Evolutionary conservation across 148 eudicot species (phyloP), one percentile per base, ranked within the genome.

Genomic region (Talinum fruticosum): DNA sequence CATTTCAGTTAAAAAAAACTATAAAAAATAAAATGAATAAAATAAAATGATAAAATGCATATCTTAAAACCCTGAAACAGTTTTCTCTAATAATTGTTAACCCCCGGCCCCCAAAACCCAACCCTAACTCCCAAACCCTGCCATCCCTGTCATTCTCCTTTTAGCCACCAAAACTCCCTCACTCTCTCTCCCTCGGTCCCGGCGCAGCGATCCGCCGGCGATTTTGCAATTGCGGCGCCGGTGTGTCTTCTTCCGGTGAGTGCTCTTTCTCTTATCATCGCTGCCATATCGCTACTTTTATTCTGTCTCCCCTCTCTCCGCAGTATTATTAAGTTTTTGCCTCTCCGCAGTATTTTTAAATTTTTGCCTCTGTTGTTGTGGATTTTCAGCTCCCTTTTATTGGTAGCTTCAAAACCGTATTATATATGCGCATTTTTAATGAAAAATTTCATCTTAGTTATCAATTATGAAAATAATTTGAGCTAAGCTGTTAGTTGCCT

Each of bases 101-200:
- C 66, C 66, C 66, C 66, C 14, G 16, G 8, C 15, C 28, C 28
- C 28, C 33, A 26, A 62, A 62, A 62, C 32, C 33, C 66, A 62
- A 62, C 66, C 66, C 66, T 62, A 62, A 62, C 66, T 28, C 66
- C 33, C 66, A 62, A 62, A 62, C 33, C 66, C 66, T 62, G 5
- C 45, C 10, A 4, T 54, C 62, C 26, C 62, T 21, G 21, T 54
- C 62, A 54, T 54, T 54, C 21, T 8, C 62, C 18, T 29, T 62
- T 15, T 23, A 3, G 66, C 66, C 66, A 26, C 66, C 66, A 62
- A 28, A 2, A 62, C 33, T 3, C 57, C 15, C 10, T 47, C 53
- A 8, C 53, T 47, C 53, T 14, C 33, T 28, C 33, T 10, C 33
- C 18, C 66, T 28, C 15, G 28, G 8, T 24, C 64, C 10, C 2